Conservation (phyloP, 495 filamentous ascomycete species). For the Podospora pseudoanserina region DNA sequence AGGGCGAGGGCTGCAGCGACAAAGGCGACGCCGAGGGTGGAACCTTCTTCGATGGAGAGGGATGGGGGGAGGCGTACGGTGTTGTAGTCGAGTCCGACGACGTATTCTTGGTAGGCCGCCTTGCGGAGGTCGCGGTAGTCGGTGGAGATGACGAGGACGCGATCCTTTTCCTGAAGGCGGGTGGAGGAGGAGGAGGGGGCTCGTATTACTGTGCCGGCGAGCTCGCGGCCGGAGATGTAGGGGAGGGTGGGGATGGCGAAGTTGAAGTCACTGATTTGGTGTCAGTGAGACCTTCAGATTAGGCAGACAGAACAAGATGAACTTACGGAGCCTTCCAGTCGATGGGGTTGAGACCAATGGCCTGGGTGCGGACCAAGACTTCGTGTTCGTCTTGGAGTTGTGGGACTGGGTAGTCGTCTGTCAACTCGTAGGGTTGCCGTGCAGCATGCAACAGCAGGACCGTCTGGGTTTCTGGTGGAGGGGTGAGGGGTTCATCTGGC, state of each 20-base stretch:
- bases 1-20: slow-evolving; percentile 57
- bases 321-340: slow-evolving; percentile 71
- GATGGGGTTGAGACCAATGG: slow-evolving; percentile 66
- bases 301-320: neutral
- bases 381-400: slow-evolving; percentile 38
- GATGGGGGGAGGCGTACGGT: slow-evolving; percentile 53
- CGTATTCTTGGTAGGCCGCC: slow-evolving; percentile 66
- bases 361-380: slow-evolving; percentile 54
- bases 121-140: slow-evolving; percentile 69
- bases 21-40: slow-evolving; percentile 62
- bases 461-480: slow-evolving; percentile 35
- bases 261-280: slow-evolving; percentile 53
- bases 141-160: slow-evolving; percentile 60
- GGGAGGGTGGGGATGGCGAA: slow-evolving; percentile 62
- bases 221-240: slow-evolving; percentile 64
- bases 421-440: slow-evolving; percentile 41
- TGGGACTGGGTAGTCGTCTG: slow-evolving; percentile 49
- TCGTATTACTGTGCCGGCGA: slow-evolving; percentile 55
- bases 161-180: slow-evolving; percentile 6
- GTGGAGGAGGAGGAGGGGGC: neutral
- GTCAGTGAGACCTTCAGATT: neutral
- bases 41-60: slow-evolving; percentile 48
- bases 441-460: slow-evolving; percentile 44
- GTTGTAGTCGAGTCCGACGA: slow-evolving; percentile 60
- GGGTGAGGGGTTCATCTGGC: neutral